Evolutionary conservation across 768 basidiomycete genomes (phyloP).

Genomic region (Lentinus tigrinus): DNA sequence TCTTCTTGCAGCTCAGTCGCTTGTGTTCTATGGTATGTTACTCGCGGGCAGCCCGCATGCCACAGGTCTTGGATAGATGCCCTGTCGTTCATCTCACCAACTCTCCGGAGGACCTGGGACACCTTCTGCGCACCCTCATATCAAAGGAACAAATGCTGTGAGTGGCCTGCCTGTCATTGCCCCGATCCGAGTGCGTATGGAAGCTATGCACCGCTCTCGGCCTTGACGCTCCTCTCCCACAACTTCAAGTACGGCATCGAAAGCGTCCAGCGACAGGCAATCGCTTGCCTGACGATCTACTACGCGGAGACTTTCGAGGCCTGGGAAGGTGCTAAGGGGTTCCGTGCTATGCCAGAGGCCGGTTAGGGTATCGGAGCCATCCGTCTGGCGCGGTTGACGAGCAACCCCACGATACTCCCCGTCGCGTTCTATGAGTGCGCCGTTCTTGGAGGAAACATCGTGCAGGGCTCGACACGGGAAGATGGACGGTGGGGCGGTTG

Average conservation of each 20-base stretch:
- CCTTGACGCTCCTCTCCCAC: not conserved
- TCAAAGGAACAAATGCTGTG: not conserved
- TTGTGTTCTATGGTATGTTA: conserved; percentile 10
- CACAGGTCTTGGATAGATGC: not conserved
- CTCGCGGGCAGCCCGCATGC: not conserved
- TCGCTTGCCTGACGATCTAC: not conserved
- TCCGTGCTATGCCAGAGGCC: not conserved
- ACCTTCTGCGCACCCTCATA: conserved; percentile 1
- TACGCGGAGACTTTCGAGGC: not conserved
- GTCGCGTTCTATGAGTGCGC: not conserved
- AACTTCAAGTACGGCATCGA: not conserved
- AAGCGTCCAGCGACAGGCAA: not conserved
- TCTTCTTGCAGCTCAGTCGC: conserved; percentile 6
- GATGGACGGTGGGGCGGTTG: not conserved
- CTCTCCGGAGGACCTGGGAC: not conserved
- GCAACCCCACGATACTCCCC: not conserved
- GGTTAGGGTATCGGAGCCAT: not conserved
- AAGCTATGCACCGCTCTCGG: not conserved
- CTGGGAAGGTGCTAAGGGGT: not conserved
- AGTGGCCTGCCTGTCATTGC: too few relatives aligned
- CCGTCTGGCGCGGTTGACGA: not conserved
- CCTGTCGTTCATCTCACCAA: conserved; percentile 8
- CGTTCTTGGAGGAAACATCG: not conserved
- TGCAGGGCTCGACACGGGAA: not conserved
- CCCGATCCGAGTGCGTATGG: not conserved